A percentile compares a stretch with the other conserved stretches of the same genome.
These are phyloP conservation scores for Tetracentron sinense DNA, from an alignment of 164 flowering plant species.

Conservation along the genomic window DNA sequence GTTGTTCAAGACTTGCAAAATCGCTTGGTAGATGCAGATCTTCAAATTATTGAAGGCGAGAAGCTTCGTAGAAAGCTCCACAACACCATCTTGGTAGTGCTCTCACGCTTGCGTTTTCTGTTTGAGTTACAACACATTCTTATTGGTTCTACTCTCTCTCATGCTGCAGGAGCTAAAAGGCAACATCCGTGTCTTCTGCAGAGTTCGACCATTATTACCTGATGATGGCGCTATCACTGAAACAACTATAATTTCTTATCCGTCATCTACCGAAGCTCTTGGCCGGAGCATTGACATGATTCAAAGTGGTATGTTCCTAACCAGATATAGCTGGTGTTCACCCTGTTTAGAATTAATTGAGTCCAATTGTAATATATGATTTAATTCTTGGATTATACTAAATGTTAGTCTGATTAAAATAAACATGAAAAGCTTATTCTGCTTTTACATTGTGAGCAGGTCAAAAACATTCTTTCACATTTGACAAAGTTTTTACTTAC, in stretches of 20 bases:
- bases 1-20: constrained; percentile 45
- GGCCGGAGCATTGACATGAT: constrained; percentile 78
- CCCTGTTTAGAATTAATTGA: too few species aligned
- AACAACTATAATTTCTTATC: constrained; percentile 53
- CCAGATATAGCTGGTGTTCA: not conserved
- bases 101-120: not conserved
- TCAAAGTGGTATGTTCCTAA: constrained; percentile 58
- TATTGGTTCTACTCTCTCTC: constrained; percentile 6
- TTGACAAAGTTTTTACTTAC: constrained; percentile 89
- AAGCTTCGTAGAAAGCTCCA: constrained; percentile 79
- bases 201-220: constrained; percentile 85
- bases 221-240: constrained; percentile 62
- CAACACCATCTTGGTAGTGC: constrained; percentile 76
- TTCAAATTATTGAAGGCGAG: constrained; percentile 79
- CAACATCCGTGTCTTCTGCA: constrained; percentile 91
- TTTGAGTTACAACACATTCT: not conserved
- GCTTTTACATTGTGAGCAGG: constrained; percentile 39
- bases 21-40: constrained; percentile 67
- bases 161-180: constrained; percentile 89
- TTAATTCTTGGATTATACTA: not conserved
- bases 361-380: too few species aligned
- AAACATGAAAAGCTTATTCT: not conserved
- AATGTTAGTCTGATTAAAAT: not conserved
- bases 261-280: constrained; percentile 59
- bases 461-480: constrained; percentile 79